A percentile compares a stretch with the other conserved stretches of the same genome.
These are phyloP conservation scores for Aethionema arabicum DNA, from an alignment of 345 rosid genomes.

Conservation along the genomic window DNA sequence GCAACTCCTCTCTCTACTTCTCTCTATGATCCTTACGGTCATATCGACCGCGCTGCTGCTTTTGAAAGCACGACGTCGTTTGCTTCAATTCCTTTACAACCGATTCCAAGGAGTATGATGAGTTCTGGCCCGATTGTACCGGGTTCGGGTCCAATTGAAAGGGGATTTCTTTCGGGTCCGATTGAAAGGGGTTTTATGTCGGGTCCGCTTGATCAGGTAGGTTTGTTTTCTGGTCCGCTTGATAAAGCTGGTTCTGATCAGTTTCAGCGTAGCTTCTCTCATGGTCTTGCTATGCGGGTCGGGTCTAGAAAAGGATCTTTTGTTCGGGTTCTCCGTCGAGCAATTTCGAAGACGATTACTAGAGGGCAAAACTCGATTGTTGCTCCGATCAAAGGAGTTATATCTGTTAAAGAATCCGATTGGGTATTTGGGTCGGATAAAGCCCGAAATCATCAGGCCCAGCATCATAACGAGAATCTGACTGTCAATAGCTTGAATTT, in stretches of 20 bases:
- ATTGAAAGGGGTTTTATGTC: conserved; percentile 86
- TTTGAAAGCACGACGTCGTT: conserved; percentile 91
- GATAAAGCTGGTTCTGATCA: conserved; percentile 55
- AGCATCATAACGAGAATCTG: conserved; percentile 55
- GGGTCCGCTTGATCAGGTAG: conserved; percentile 77
- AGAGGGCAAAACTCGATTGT: conserved; percentile 80
- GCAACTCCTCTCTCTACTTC: conserved; percentile 92
- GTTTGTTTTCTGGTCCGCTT: conserved; percentile 57
- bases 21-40: conserved; percentile 58
- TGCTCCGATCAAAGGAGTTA: conserved; percentile 60
- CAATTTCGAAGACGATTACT: conserved; percentile 61
- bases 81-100: conserved; percentile 85
- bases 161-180: conserved; percentile 89
- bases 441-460: conserved; percentile 32
- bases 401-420: conserved; percentile 60
- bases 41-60: conserved; percentile 76
- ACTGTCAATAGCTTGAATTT: conserved; percentile 52
- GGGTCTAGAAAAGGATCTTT: conserved; percentile 56
- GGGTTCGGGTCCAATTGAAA: conserved; percentile 70
- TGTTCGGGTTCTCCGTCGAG: conserved; percentile 66
- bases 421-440: conserved; percentile 65
- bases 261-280: conserved; percentile 81
- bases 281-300: conserved; percentile 49
- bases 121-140: conserved; percentile 69
- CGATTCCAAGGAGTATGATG: conserved; percentile 59